Percentiles rank a stretch among this genome's conserved stretches.
phyloP scores from a whole-genome alignment of 2,329 filamentous ascomycete species.

The Alternaria sp. region DNA sequence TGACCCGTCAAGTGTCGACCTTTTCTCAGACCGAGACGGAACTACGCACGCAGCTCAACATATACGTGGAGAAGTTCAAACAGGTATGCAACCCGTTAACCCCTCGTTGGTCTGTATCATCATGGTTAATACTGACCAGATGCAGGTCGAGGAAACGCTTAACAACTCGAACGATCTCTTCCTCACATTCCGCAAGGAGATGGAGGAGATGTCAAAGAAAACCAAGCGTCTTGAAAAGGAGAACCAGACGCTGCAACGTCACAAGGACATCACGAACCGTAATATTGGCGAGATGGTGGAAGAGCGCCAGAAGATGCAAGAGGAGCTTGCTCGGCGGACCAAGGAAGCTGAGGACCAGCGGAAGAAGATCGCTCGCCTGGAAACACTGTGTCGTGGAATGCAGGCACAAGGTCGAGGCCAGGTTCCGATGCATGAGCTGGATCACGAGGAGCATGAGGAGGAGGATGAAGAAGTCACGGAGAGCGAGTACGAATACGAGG shows the following conservation, averaged over 20 bases:
- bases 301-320: slow-evolving; percentile 78
- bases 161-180: slow-evolving; percentile 99
- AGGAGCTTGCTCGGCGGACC: slow-evolving; percentile 74
- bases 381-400: slow-evolving; percentile 94
- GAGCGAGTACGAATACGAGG: slow-evolving; percentile 51
- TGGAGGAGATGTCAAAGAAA: slow-evolving; percentile 99
- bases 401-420: slow-evolving; percentile 89
- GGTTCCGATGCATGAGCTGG: slow-evolving; percentile 57
- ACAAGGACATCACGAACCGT: slow-evolving; percentile 90
- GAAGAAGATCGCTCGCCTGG: slow-evolving; percentile 88
- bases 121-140: slow-evolving; percentile 57
- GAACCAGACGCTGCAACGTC: slow-evolving; percentile 86
- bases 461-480: slow-evolving; percentile 62
- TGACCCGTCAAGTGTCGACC: slow-evolving; percentile 90
- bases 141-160: slow-evolving; percentile 94
- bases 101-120: slow-evolving; percentile 37
- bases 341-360: slow-evolving; percentile 79
- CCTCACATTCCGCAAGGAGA: slow-evolving; percentile 95
- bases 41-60: slow-evolving; percentile 91
- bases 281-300: slow-evolving; percentile 98
- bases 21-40: slow-evolving; percentile 97
- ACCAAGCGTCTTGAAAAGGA: slow-evolving; percentile 97
- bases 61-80: slow-evolving; percentile 99
- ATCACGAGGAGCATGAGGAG: slow-evolving; percentile 37
- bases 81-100: slow-evolving; percentile 68